These are phyloP conservation scores for Lotmaria passim DNA, from an alignment of 208 protist species.

Conservation along the genomic window DNA sequence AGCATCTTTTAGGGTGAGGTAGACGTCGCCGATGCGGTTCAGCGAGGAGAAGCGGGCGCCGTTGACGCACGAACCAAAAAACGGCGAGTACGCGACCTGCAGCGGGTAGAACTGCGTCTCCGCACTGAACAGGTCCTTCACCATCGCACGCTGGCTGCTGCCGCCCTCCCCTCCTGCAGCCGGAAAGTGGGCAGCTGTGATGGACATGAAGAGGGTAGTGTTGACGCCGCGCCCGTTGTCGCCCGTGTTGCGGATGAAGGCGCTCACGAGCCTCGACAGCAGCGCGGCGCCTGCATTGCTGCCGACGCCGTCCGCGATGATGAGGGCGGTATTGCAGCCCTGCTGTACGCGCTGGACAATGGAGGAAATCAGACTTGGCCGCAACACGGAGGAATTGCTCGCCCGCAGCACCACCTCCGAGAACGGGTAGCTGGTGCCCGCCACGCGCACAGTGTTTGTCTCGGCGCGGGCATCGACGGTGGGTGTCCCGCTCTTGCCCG, in stretches of 20 bases:
- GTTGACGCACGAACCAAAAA: conserved; percentile 49
- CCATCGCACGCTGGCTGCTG: not conserved
- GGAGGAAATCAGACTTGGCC: conserved; percentile 17
- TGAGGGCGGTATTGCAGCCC: conserved; percentile 35
- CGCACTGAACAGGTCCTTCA: conserved; percentile 25
- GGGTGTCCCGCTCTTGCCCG: not conserved
- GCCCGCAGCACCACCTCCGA: conserved; percentile 35
- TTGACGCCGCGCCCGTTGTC: conserved; percentile 9
- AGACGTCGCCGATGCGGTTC: conserved; percentile 33
- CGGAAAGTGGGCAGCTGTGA: conserved; percentile 16
- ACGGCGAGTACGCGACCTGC: conserved; percentile 38
- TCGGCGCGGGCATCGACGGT: conserved; percentile 25
- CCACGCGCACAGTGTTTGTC: conserved; percentile 17
- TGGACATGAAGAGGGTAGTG: conserved; percentile 27
- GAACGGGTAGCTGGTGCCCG: conserved; percentile 15
- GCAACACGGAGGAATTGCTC: conserved; percentile 36
- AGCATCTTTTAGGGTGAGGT: conserved; percentile 41
- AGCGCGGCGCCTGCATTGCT: conserved; percentile 17
- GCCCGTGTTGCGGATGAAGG: conserved; percentile 27
- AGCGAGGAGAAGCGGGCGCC: conserved; percentile 38
- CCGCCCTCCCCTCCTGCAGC: not conserved
- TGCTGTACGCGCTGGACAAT: conserved; percentile 29
- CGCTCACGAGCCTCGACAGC: conserved; percentile 30
- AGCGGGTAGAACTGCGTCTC: conserved; percentile 27
- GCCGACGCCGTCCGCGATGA: conserved; percentile 33